These are phyloP conservation scores for Aureobasidium lini DNA, from an alignment of 2,329 filamentous ascomycete genomes.

Conservation along the genomic window DNA sequence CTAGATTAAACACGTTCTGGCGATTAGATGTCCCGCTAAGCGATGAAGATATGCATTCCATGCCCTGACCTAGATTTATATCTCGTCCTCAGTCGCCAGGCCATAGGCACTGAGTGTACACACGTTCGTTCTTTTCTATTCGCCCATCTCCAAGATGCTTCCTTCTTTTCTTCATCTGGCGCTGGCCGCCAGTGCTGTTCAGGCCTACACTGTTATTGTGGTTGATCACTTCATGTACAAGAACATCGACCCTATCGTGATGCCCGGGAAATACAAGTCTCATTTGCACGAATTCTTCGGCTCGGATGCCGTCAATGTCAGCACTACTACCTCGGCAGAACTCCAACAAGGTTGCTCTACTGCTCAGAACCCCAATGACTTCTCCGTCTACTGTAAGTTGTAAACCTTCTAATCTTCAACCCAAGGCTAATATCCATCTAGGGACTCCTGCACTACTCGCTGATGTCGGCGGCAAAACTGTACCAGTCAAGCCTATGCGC, in stretches of 20 bases:
- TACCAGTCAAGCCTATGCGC: constrained; percentile 37
- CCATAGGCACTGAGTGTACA: too few species aligned
- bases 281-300: constrained; percentile 42
- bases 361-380: constrained; percentile 41
- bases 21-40: too few species aligned
- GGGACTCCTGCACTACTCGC: constrained; percentile 37
- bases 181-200: constrained; percentile 21
- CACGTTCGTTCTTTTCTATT: too few species aligned
- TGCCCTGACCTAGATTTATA: too few species aligned
- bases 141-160: neutral
- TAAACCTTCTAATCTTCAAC: neutral
- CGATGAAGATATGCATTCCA: too few species aligned
- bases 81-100: too few species aligned
- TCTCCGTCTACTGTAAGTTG: constrained; percentile 35
- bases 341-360: constrained; percentile 40
- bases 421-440: constrained; percentile 11
- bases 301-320: constrained; percentile 35
- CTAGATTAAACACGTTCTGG: too few species aligned
- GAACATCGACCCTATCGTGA: constrained; percentile 40
- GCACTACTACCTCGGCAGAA: constrained; percentile 31
- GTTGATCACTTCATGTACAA: constrained; percentile 34
- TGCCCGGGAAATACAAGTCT: constrained; percentile 34
- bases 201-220: constrained; percentile 30
- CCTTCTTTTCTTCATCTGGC: neutral
- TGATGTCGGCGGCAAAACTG: constrained; percentile 41